phyloP scores from a whole-genome alignment of 2,329 filamentous ascomycete species.

The Neopestalotiopsis rosae region DNA sequence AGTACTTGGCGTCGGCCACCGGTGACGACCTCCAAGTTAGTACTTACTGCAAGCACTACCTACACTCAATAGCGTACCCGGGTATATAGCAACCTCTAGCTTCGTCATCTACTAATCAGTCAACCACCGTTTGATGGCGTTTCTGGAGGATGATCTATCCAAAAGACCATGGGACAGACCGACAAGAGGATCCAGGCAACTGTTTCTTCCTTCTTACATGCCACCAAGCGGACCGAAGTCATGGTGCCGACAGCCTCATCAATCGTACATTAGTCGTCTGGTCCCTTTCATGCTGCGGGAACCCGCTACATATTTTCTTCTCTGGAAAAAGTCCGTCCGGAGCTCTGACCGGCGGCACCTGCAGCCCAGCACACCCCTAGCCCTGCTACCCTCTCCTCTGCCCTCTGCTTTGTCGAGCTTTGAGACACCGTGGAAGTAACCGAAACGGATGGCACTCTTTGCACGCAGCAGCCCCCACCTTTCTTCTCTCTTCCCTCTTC shows the following conservation, averaged over 20 bases:
- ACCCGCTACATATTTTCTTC: background rate
- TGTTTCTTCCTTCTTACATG: background rate
- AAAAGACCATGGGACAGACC: background rate
- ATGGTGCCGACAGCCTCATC: conserved; percentile 1
- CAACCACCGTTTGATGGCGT: background rate
- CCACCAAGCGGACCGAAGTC: background rate
- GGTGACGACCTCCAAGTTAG: background rate
- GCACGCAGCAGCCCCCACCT: conserved; percentile 16
- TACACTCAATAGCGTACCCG: background rate
- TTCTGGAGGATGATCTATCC: background rate
- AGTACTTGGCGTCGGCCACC: background rate
- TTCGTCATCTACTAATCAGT: background rate
- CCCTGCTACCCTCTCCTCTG: background rate
- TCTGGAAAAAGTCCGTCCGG: conserved; percentile 4
- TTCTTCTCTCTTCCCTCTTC: background rate
- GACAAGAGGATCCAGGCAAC: too few species aligned
- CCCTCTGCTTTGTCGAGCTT: conserved; percentile 9
- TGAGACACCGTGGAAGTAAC: conserved; percentile 20
- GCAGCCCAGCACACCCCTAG: background rate
- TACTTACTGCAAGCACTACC: background rate
- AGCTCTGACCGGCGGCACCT: conserved; percentile 10
- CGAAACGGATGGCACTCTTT: conserved; percentile 13
- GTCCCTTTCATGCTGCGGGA: conserved; percentile 1
- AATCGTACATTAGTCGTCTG: conserved; percentile 2
- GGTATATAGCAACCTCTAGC: background rate